These are phyloP conservation scores for Orbilia blumenaviensis DNA, from an alignment of 2,329 filamentous ascomycete genomes.

Conservation along the genomic window DNA sequence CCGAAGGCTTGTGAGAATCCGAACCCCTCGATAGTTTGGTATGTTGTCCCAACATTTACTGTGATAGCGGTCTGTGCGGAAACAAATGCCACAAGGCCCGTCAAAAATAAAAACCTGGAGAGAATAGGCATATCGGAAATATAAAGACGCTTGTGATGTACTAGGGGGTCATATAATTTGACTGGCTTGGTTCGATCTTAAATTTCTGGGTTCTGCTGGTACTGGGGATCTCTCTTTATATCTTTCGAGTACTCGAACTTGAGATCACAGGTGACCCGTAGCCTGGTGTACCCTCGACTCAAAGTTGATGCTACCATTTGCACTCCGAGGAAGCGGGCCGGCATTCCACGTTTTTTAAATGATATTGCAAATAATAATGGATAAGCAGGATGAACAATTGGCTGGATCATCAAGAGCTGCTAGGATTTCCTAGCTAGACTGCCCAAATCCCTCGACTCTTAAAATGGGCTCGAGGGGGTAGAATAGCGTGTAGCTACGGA, in stretches of 20 bases:
- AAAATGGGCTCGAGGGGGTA: not conserved
- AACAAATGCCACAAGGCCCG: constrained; percentile 30
- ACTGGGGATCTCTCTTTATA: not conserved
- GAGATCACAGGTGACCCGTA: too few relatives aligned
- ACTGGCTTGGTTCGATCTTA: not conserved
- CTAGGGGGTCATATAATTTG: not conserved
- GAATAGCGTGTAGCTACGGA: not conserved
- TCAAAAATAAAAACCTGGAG: constrained; percentile 12
- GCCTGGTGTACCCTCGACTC: too few relatives aligned
- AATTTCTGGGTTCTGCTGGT: not conserved
- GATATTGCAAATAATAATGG: too few relatives aligned
- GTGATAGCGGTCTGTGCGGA: constrained; percentile 58
- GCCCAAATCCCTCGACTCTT: too few relatives aligned
- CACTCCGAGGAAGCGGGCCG: not conserved
- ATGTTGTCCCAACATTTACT: constrained; percentile 62
- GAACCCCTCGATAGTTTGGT: constrained; percentile 65
- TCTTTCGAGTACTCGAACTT: not conserved
- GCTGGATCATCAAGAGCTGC: not conserved
- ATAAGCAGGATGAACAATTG: too few relatives aligned
- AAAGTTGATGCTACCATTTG: too few relatives aligned
- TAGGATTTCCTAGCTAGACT: not conserved
- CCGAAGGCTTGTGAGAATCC: constrained; percentile 64
- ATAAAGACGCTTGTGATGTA: not conserved
- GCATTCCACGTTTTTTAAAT: not conserved
- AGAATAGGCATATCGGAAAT: not conserved